Base-by-base conservation (phyloP, 2,329 filamentous ascomycete species). In the Xylariales sp. region DNA sequence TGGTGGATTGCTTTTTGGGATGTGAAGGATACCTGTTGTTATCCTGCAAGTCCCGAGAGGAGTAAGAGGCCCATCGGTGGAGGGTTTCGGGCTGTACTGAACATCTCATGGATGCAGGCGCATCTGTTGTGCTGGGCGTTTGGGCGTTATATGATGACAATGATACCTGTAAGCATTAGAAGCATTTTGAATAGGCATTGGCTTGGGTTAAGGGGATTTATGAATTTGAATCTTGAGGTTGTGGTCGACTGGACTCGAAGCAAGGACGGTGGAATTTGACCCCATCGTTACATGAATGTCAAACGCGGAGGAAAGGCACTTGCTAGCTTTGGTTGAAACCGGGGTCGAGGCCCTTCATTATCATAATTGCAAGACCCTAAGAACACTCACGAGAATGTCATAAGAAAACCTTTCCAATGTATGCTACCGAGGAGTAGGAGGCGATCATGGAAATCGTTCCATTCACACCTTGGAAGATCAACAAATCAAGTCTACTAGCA, bases 401-500 rank as follows among this genome's bases (percentile, higher is more conserved):
- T n/a, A n/a, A n/a, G n/a, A n/a, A n/a, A n/a, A n/a, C n/a, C 21
- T 34, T 34, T 53, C 57, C 51, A 56, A 60, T 51, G 50, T 49
- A 60, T 60, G 57, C 59, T 61, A 61, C 57, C 56, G 19, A 24
- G 34, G 20, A 37, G 46, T 50, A 19, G 42, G 55, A 50, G 52
- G 51, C 52, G 59, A 60, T 54, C 54, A 53, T 55, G 46, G 51
- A 58, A 55, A 50, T 51, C 56, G 51, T 54, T 56, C 58, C 56
- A 46, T 56, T 58, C 56, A 46, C 45, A 40, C 36, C 25, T 47
- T 43, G 33, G 45, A 50, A 45, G 16, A 39, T 39, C 37, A 12
- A 19, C 32, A 20, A 37, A 21, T 37, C 34, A 24, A 37, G 10
- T 15, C 15, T 11, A 15, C 34, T 21, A 34, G 32, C 21, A 10